Conservation (phyloP, 257 asterid genomes). For the Buddleja alternifolia region DNA sequence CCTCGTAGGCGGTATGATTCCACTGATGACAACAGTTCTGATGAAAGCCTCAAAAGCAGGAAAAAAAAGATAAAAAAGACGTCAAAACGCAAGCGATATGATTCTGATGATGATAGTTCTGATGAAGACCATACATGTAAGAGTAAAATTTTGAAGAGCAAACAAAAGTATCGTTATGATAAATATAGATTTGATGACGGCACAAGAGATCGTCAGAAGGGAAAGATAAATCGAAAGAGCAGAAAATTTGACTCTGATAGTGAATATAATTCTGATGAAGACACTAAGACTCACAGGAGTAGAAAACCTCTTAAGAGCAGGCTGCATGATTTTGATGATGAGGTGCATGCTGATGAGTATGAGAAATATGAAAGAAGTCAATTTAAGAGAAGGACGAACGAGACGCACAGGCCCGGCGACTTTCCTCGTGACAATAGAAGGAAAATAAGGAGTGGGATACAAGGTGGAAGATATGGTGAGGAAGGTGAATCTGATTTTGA, state of each 20-base stretch:
- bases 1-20: conserved; percentile 39
- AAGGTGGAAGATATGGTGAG: conserved; percentile 29
- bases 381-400: conserved; percentile 26
- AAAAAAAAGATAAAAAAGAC: conserved; percentile 29
- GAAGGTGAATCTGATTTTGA: conserved; percentile 42
- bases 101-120: conserved; percentile 26
- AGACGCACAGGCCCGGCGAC: conserved; percentile 20
- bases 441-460: conserved; percentile 26
- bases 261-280: conserved; percentile 44
- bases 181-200: conserved; percentile 41
- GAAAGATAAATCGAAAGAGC: conserved; percentile 24
- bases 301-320: conserved; percentile 41
- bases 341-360: conserved; percentile 26
- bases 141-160: conserved; percentile 16
- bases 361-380: conserved; percentile 30
- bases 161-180: conserved; percentile 25
- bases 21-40: conserved; percentile 24
- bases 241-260: conserved; percentile 33
- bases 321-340: conserved; percentile 48
- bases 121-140: neutral
- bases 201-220: conserved; percentile 29
- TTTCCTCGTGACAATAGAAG: conserved; percentile 14
- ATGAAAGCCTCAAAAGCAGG: conserved; percentile 31
- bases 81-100: conserved; percentile 28
- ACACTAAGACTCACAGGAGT: conserved; percentile 32